Percentiles rank a stretch among this genome's conserved stretches.
phyloP scores from a whole-genome alignment of 2,329 filamentous ascomycete genomes.

The Cryphonectria naterciae region DNA sequence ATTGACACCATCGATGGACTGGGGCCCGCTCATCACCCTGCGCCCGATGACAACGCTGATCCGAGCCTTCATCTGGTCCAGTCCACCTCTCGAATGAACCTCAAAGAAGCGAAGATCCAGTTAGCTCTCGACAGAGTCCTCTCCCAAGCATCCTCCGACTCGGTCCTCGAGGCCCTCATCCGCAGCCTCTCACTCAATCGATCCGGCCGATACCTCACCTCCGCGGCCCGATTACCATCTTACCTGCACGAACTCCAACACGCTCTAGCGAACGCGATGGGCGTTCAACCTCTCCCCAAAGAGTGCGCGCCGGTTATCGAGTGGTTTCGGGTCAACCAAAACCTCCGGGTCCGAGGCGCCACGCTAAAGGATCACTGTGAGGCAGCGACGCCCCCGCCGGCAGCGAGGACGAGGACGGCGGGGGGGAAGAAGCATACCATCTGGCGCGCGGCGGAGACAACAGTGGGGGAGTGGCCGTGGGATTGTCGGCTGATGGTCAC shows the following conservation, averaged over 20 bases:
- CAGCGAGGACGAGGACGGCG: not conserved
- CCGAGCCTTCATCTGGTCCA: constrained; percentile 1
- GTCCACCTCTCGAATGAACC: constrained; percentile 1
- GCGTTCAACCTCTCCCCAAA: not conserved
- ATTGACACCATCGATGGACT: constrained; percentile 11
- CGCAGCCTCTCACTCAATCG: constrained; percentile 12
- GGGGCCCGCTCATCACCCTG: not conserved
- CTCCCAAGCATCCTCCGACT: not conserved
- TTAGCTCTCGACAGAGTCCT: not conserved
- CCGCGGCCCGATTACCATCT: not conserved
- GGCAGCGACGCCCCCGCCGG: not conserved
- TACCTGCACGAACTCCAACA: constrained; percentile 6
- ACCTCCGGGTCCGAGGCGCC: not conserved
- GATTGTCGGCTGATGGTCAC: constrained; percentile 11
- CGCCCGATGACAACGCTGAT: not conserved
- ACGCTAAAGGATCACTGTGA: not conserved
- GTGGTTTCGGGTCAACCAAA: not conserved
- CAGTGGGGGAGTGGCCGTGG: constrained; percentile 13
- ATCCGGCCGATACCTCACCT: constrained; percentile 8
- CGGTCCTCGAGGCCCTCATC: not conserved
- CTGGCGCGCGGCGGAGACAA: constrained; percentile 7
- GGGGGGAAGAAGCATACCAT: not conserved
- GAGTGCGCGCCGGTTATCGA: not conserved
- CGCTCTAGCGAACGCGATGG: not conserved
- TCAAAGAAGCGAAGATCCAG: not conserved